A percentile compares a stretch with the other conserved stretches of the same genome.
Evolutionary conservation across 1,284 basidiomycete genomes (phyloP).

Genomic region (Heimioporus retisporus): DNA sequence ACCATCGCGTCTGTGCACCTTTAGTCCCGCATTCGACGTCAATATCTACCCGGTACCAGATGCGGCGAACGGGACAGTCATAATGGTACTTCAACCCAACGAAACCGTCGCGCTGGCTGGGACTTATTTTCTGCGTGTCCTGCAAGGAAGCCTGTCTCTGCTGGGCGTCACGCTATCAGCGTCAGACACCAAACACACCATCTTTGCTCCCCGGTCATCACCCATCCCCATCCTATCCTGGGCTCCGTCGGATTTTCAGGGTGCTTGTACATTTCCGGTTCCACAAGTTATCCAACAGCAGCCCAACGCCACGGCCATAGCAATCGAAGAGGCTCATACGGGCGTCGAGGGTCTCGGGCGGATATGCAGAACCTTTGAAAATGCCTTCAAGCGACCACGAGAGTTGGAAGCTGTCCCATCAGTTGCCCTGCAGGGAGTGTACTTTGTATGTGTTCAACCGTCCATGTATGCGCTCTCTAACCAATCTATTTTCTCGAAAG

Average conservation of each 20-base stretch:
- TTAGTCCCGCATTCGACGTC: constrained; percentile 21
- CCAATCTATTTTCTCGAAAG: constrained; percentile 41
- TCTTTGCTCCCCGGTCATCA: constrained; percentile 76
- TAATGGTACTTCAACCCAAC: constrained; percentile 54
- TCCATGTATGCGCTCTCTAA: not conserved
- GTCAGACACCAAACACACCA: constrained; percentile 51
- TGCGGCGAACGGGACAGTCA: constrained; percentile 33
- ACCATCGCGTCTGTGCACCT: constrained; percentile 26
- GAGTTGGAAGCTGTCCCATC: constrained; percentile 38
- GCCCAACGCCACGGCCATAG: constrained; percentile 52
- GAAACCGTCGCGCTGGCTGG: constrained; percentile 72
- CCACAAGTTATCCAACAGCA: constrained; percentile 21
- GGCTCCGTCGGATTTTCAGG: constrained; percentile 34
- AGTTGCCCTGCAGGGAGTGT: constrained; percentile 61
- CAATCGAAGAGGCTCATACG: constrained; percentile 63
- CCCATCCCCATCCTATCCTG: constrained; percentile 67
- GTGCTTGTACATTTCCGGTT: constrained; percentile 30
- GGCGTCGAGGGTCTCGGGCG: constrained; percentile 72
- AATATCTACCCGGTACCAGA: constrained; percentile 24
- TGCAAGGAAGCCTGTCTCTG: constrained; percentile 65
- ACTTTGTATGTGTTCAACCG: constrained; percentile 59
- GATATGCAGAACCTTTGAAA: constrained; percentile 70
- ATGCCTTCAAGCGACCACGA: constrained; percentile 61
- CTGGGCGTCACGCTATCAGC: constrained; percentile 59
- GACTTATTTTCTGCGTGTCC: constrained; percentile 61